phyloP scores from a whole-genome alignment of 139 green algal species.

The Chlorella sp. region DNA sequence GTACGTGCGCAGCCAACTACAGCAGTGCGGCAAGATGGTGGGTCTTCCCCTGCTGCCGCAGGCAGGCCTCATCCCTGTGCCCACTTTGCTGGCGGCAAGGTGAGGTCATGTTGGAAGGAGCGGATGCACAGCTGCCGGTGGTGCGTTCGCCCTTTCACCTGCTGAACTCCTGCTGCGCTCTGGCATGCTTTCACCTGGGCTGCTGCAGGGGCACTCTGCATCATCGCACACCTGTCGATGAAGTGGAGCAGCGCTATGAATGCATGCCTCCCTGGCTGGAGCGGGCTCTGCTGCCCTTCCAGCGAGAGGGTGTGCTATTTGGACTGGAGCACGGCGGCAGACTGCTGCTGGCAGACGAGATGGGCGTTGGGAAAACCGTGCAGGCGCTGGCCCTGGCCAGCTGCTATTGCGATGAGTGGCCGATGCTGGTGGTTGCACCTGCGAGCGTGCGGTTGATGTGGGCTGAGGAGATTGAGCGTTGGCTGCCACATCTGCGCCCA shows the following conservation, averaged over 20 bases:
- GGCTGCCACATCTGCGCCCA: constrained; percentile 85
- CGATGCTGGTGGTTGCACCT: constrained; percentile 88
- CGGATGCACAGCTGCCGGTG: neutral
- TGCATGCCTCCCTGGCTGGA: constrained; percentile 58
- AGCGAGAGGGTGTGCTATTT: constrained; percentile 79
- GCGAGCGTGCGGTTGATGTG: constrained; percentile 89
- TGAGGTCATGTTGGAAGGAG: constrained; percentile 2
- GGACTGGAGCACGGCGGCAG: constrained; percentile 71
- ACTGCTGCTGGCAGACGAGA: constrained; percentile 93
- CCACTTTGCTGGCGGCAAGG: constrained; percentile 36
- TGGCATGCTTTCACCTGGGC: neutral
- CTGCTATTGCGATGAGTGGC: constrained; percentile 91
- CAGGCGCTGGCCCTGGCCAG: constrained; percentile 87
- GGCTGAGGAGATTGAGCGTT: constrained; percentile 95
- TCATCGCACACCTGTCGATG: constrained; percentile 1
- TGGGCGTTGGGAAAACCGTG: constrained; percentile 93
- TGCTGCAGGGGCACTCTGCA: constrained; percentile 14
- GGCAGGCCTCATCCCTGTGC: constrained; percentile 23
- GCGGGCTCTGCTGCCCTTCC: constrained; percentile 57
- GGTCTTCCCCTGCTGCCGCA: constrained; percentile 19
- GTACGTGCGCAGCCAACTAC: constrained; percentile 30
- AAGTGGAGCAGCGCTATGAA: constrained; percentile 49
- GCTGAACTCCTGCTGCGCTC: neutral
- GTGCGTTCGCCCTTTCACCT: neutral
- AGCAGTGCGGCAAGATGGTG: neutral